Conservation (phyloP, 176 grass and related monocot genomes). For the Rhynchospora breviuscula region DNA sequence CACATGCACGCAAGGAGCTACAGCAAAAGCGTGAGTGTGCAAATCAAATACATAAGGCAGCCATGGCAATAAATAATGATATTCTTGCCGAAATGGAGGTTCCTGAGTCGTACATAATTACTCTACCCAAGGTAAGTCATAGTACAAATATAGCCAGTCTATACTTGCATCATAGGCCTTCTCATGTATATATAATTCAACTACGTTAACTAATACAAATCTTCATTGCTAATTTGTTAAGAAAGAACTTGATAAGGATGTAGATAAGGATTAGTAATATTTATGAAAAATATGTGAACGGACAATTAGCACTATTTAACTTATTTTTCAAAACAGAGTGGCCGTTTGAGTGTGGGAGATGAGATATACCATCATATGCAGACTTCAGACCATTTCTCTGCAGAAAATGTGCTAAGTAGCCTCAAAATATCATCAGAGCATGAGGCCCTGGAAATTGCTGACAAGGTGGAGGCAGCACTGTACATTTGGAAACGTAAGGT, state of each 20-base stretch:
- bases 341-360: conserved; percentile 58
- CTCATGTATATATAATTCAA: neutral
- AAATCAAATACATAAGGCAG: conserved; percentile 93
- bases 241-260: neutral
- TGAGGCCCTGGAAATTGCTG: conserved; percentile 72
- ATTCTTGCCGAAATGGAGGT: conserved; percentile 88
- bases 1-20: conserved; percentile 44
- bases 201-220: neutral
- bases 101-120: conserved; percentile 59
- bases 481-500: conserved; percentile 69
- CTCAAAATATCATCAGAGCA: conserved; percentile 72
- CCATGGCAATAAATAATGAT: conserved; percentile 78
- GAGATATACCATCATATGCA: conserved; percentile 60
- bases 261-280: neutral
- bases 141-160: neutral
- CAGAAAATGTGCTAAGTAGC: conserved; percentile 62
- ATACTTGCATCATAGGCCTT: neutral
- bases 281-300: neutral
- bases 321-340: conserved; percentile 40
- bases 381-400: conserved; percentile 61
- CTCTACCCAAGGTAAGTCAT: conserved; percentile 64
- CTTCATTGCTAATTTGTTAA: neutral
- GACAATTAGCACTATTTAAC: neutral
- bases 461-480: conserved; percentile 60
- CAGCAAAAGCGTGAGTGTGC: conserved; percentile 81